Evolutionary conservation across 495 filamentous ascomycete genomes (phyloP).

Genomic region (Aspergillus indologenus): DNA sequence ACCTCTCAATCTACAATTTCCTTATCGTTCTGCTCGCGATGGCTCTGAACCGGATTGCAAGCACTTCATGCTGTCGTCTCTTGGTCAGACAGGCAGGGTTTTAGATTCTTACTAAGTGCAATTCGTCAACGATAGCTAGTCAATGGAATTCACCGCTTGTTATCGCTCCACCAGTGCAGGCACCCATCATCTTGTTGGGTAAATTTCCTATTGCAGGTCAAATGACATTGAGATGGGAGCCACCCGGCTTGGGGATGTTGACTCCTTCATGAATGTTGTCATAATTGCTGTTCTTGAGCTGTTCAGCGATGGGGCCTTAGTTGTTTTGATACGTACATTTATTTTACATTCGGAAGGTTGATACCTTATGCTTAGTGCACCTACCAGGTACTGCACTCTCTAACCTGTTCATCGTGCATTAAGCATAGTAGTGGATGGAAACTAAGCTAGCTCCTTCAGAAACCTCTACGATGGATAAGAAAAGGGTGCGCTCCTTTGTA

Average conservation of each 20-base stretch:
- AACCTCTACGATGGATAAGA: constrained; percentile 9
- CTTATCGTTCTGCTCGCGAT: background rate
- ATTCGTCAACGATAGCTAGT: background rate
- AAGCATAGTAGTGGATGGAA: background rate
- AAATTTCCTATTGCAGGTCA: constrained; percentile 6
- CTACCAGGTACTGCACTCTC: background rate
- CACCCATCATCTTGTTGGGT: constrained; percentile 1
- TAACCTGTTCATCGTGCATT: constrained; percentile 8
- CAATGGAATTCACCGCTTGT: constrained; percentile 23
- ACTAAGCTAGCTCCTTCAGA: constrained; percentile 9
- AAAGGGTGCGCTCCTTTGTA: background rate
- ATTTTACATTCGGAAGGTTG: constrained; percentile 9
- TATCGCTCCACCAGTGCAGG: constrained; percentile 11
- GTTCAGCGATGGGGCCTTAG: background rate
- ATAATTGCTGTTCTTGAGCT: constrained; percentile 12
- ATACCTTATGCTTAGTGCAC: background rate
- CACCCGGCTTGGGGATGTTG: background rate
- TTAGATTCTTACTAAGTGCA: background rate
- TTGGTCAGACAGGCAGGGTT: constrained; percentile 6
- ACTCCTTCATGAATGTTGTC: constrained; percentile 4
- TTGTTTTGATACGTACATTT: constrained; percentile 5
- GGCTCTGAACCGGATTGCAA: background rate
- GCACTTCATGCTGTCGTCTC: constrained; percentile 8
- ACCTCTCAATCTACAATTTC: background rate
- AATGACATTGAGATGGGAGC: background rate